These are phyloP conservation scores for Pezicula rhizophila DNA, from an alignment of 2,329 filamentous ascomycete genomes.

Conservation along the genomic window DNA sequence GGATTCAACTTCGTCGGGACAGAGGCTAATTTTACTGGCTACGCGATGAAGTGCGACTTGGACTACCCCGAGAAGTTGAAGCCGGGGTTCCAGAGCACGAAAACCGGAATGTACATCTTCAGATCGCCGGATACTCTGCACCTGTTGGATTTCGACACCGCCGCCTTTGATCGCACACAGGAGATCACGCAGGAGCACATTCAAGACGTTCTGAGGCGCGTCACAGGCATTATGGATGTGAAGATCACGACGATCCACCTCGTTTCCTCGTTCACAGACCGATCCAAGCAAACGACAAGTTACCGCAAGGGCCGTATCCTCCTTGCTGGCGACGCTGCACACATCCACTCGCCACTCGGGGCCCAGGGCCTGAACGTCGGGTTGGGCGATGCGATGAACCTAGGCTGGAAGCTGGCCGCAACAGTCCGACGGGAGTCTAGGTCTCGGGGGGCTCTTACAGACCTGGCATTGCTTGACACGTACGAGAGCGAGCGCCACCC, in stretches of 20 bases:
- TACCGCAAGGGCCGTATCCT: conserved; percentile 20
- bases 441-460: conserved; percentile 2
- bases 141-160: conserved; percentile 16
- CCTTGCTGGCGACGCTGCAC: conserved; percentile 28
- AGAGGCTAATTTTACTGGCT: not conserved
- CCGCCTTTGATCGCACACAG: conserved; percentile 14
- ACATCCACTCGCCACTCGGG: conserved; percentile 19
- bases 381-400: conserved; percentile 32
- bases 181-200: conserved; percentile 15
- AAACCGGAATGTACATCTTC: conserved; percentile 1
- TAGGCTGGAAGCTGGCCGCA: conserved; percentile 34
- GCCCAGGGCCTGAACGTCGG: conserved; percentile 23
- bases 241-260: conserved; percentile 21
- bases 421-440: conserved; percentile 20
- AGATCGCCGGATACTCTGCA: conserved; percentile 1
- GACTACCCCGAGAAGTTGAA: not conserved
- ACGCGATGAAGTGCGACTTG: not conserved
- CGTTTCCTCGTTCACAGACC: conserved; percentile 22
- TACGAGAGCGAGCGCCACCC: conserved; percentile 31
- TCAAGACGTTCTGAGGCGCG: conserved; percentile 14
- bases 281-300: conserved; percentile 14
- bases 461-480: conserved; percentile 25
- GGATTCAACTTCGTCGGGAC: not conserved
- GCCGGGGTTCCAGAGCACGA: not conserved
- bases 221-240: conserved; percentile 17